Percentiles rank a stretch among this genome's conserved stretches.
phyloP scores from a whole-genome alignment of 176 grass and related monocot species.

The Cocos nucifera region DNA sequence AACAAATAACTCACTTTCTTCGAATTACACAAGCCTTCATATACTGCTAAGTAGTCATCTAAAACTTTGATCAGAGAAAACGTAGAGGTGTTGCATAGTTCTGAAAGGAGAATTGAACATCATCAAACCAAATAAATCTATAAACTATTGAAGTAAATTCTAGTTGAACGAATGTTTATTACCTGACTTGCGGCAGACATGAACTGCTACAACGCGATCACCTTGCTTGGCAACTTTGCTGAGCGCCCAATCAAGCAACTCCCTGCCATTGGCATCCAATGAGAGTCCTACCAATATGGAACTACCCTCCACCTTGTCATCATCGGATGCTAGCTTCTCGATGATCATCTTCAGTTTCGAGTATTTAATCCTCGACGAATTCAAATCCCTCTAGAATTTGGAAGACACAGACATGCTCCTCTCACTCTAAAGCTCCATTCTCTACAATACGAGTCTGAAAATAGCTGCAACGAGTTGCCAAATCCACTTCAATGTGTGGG shows the following conservation, averaged over 20 bases:
- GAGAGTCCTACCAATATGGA: slow-evolving; percentile 73
- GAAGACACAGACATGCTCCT: slow-evolving; percentile 6
- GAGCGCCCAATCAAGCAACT: slow-evolving; percentile 70
- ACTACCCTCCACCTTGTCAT: slow-evolving; percentile 26
- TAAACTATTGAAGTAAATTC: too few relatives aligned
- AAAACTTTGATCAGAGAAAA: slow-evolving; percentile 63
- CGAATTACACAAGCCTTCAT: slow-evolving; percentile 52
- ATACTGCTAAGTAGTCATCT: slow-evolving; percentile 65
- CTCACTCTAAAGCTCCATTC: too few relatives aligned
- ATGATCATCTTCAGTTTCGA: slow-evolving; percentile 15
- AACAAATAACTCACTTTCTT: slow-evolving; percentile 45
- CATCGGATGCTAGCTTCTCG: slow-evolving; percentile 16
- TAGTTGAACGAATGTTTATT: neutral
- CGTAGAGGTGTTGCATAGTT: slow-evolving; percentile 57
- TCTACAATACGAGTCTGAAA: too few relatives aligned
- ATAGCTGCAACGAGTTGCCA: too few relatives aligned
- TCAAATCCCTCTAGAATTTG: neutral
- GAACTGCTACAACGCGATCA: slow-evolving; percentile 72
- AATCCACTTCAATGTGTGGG: too few relatives aligned
- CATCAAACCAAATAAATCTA: neutral
- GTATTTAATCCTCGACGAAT: neutral
- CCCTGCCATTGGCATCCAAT: slow-evolving; percentile 72
- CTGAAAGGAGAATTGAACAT: slow-evolving; percentile 24
- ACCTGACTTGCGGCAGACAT: slow-evolving; percentile 95
- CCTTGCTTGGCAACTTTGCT: slow-evolving; percentile 38